Evolutionary conservation across 176 grass and related monocot species (phyloP), one percentile per base, ranked within the genome.

Genomic region (Phoenix roebelenii): DNA sequence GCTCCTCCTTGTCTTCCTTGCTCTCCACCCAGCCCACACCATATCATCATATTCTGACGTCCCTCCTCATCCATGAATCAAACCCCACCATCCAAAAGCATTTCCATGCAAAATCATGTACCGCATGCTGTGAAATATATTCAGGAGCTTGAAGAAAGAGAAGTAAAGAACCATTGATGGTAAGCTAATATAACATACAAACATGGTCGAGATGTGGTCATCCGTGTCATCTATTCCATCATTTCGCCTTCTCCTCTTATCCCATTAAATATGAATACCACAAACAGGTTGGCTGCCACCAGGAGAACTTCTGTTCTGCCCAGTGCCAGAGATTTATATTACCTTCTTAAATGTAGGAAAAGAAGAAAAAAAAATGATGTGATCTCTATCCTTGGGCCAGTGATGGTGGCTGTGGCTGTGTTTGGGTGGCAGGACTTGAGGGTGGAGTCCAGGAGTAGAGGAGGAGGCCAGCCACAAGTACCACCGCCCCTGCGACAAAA

Each of bases 391-490:
- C 28, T n/a, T 60, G 58, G 15, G 17, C 25, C 58, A 60, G 58
- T 17, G 26, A 26, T 32, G 28, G 58, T 60, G 58, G 25, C 18
- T 60, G 25, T 3, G 15, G 26, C 39, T n/a, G 26, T 1, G 56
- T 19, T 0, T 7, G 60, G 75, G 28, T 1, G 56, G 56, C 1
- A 4, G 60, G 77, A 54, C 51, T 61, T 15, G 77, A 67, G 35
- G 59, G 22, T 54, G 83, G 75, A 61, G 78, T 70, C 58, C 91
- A 54, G 74, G 84, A 79, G 58, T 98, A 89, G 15, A 93, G 26
- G 55, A 89, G 69, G 59, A 98, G 74, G 23, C 94, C 94, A 2
- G 76, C 79, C 0, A 84, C 80, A 19, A 93, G 84, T 23, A 98
- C 85, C 0, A 20, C 64, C 22, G 88, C 94, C 15, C 94, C 93